Conservation (phyloP, 2,329 filamentous ascomycete species). For the Trichoderma guizhouense region DNA sequence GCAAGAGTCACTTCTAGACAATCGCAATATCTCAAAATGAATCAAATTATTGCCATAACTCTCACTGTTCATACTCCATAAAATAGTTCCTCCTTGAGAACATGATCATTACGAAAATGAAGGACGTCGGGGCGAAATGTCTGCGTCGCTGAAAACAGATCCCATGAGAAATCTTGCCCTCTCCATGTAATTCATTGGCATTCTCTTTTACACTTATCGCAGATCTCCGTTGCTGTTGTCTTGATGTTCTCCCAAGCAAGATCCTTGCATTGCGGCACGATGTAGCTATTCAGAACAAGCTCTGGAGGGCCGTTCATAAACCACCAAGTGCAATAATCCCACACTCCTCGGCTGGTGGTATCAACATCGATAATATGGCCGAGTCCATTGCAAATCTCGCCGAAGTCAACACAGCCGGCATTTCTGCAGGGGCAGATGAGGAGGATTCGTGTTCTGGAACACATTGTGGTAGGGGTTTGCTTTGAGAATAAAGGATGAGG, state of each 20-base stretch:
- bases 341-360: constrained; percentile 22
- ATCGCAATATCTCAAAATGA: background rate
- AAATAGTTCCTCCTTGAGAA: background rate
- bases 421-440: constrained; percentile 27
- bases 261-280: constrained; percentile 26
- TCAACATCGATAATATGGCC: constrained; percentile 25
- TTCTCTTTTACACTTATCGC: constrained; percentile 20
- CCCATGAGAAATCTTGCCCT: background rate
- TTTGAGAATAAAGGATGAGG: background rate
- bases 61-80: background rate
- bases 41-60: background rate
- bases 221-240: constrained; percentile 6
- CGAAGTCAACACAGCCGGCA: constrained; percentile 22
- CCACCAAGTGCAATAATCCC: constrained; percentile 29
- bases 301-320: constrained; percentile 26
- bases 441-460: constrained; percentile 27
- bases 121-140: background rate
- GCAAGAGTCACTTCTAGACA: background rate
- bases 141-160: background rate
- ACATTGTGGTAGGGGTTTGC: constrained; percentile 21
- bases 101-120: background rate
- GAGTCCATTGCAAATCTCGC: constrained; percentile 21
- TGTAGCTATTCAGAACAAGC: constrained; percentile 27
- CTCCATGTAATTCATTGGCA: constrained; percentile 3
- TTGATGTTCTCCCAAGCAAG: constrained; percentile 26